Percentiles rank a stretch among this genome's conserved stretches.
Conservation (phyloP, 306 rosid species). For the Prunus fruticosa region DNA sequence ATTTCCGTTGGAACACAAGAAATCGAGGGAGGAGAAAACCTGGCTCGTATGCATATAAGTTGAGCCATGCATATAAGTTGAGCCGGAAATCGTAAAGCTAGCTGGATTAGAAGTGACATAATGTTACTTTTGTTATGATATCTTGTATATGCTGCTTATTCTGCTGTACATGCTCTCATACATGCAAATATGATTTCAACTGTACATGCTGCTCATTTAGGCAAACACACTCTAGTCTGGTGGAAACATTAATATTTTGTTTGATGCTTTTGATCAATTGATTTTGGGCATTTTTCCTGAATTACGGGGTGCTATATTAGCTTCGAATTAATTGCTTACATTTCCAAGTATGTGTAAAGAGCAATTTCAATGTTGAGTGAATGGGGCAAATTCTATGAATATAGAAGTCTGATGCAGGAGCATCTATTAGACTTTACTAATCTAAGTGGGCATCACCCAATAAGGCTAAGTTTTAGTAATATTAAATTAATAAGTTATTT, state of each 20-base stretch:
- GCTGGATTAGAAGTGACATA: conserved; percentile 1
- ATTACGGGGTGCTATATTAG: background rate
- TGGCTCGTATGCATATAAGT: conserved; percentile 24
- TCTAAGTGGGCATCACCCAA: too few relatives aligned
- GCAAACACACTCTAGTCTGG: background rate
- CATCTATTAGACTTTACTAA: too few relatives aligned
- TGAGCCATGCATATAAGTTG: conserved; percentile 21
- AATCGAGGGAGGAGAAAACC: conserved; percentile 41
- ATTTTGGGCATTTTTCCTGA: background rate
- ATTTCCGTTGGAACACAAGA: conserved; percentile 39
- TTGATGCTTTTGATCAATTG: conserved; percentile 12
- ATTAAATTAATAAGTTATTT: too few relatives aligned
- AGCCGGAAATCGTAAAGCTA: conserved; percentile 14
- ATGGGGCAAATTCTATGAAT: background rate
- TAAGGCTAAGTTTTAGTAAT: too few relatives aligned
- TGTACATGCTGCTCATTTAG: conserved; percentile 33
- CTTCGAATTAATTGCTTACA: background rate
- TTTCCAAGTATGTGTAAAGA: background rate
- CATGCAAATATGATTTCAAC: conserved; percentile 25
- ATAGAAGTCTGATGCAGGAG: too few relatives aligned
- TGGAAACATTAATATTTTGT: background rate
- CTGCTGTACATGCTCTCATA: conserved; percentile 25
- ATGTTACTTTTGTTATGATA: background rate
- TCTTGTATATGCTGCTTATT: conserved; percentile 32
- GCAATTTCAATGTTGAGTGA: background rate